Evolutionary conservation across 257 asterid species (phyloP), one percentile per base, ranked within the genome.

Genomic region (Anisodus tanguticus): DNA sequence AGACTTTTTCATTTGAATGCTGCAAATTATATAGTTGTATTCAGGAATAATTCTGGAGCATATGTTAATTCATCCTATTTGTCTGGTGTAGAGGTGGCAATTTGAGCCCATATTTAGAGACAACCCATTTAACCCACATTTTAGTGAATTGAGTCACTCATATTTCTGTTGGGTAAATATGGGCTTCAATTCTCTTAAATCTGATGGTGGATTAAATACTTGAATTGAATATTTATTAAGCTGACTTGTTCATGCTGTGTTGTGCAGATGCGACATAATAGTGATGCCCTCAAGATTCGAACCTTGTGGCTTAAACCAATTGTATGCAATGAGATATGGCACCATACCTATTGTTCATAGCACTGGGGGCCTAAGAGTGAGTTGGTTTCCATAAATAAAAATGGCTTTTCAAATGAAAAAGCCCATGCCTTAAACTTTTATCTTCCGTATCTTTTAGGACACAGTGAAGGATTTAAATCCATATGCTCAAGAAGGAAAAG

Each of bases 301-400:
- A 80, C 98, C 99, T 2, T 97, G 99, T 74, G 99, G 99, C 84
- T 88, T 97, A 71, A 97, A 93, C 90, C 99, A 97, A 86, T 69
- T 97, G 86, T 97, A 97, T 66, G 99, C 99, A 43, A 95, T 97
- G 99, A 90, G 90, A 90, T 97, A 97, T n/a, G 99, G 97, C 85
- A 93, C 97, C 1, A 69, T 95, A 31, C 99, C 99, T 3, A 94
- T 97, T 69, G 99, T 97, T 84, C 99, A 97, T 85, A 76, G 66
- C 90, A 97, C 99, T 0, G 99, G 99, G 4, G 99, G 99, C 53
- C 98, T 97, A 86, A 87, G 92, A 88, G 99, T 95, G 86, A 83
- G 95, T 87, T 85, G 87, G 69, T 49, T 63, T 84, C 60, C 85
- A 70, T 53, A 47, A 10, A 67, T 70, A 12, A 22, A 68, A 11